phyloP scores from a whole-genome alignment of 306 rosid genomes.

The Fragaria vesca region DNA sequence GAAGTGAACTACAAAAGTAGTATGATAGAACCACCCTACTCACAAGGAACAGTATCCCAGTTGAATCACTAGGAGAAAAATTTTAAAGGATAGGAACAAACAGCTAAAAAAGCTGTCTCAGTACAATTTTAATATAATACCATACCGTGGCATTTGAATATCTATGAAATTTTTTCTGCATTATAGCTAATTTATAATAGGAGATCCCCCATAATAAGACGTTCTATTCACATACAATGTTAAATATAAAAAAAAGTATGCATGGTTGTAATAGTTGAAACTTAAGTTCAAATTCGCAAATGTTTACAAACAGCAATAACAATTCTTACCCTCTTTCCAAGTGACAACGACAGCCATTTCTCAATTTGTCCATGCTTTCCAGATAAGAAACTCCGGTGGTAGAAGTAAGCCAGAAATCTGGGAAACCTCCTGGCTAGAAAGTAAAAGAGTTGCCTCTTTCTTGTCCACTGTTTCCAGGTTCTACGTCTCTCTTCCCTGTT shows the following conservation, averaged over 20 bases:
- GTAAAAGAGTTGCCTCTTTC: constrained; percentile 61
- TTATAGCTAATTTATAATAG: neutral
- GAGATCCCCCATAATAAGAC: neutral
- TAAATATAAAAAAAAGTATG: neutral
- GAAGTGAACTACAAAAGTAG: neutral
- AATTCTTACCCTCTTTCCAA: constrained; percentile 75
- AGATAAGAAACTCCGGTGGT: constrained; percentile 73
- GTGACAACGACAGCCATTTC: constrained; percentile 82
- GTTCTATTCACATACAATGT: neutral
- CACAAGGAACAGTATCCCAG: neutral
- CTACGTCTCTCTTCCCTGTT: constrained; percentile 66
- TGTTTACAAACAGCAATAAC: neutral
- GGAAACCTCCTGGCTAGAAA: constrained; percentile 72
- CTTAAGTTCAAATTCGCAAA: neutral
- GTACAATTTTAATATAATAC: neutral
- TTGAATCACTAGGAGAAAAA: neutral
- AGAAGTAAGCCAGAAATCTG: constrained; percentile 60
- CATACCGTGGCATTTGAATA: neutral
- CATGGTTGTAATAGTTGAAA: neutral
- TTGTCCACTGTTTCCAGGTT: constrained; percentile 81
- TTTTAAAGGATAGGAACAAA: neutral
- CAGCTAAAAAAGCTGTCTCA: neutral
- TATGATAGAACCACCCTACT: neutral
- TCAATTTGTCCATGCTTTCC: constrained; percentile 91
- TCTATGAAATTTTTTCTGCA: neutral